Evolutionary conservation across 2,329 filamentous ascomycete genomes (phyloP).

Genomic region (Huntiella abstrusa): DNA sequence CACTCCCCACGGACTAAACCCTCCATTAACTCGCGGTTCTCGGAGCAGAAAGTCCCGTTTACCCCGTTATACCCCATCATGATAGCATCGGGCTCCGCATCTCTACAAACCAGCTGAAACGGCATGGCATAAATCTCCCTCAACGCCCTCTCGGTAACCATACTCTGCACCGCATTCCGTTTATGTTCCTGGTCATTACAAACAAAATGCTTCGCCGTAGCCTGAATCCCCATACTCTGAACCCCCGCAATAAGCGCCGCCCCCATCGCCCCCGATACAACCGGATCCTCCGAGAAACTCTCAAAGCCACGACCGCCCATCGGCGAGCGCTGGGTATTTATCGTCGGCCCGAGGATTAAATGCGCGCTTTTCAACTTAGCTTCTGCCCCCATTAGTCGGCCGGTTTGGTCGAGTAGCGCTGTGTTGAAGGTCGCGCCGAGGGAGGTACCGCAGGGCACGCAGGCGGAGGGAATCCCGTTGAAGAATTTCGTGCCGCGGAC

Average conservation of each 20-base stretch:
- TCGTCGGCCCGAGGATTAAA: constrained; percentile 48
- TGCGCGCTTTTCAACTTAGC: constrained; percentile 53
- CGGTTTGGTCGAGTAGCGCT: constrained; percentile 51
- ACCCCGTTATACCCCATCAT: constrained; percentile 43
- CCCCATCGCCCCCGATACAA: constrained; percentile 35
- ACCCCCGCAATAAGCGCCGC: constrained; percentile 35
- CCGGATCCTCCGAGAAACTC: constrained; percentile 38
- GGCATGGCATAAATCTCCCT: constrained; percentile 40
- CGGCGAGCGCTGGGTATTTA: constrained; percentile 43
- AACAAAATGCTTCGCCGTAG: constrained; percentile 41
- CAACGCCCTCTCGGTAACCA: constrained; percentile 35
- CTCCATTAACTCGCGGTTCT: constrained; percentile 31
- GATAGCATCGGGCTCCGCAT: constrained; percentile 31
- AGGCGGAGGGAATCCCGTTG: constrained; percentile 44
- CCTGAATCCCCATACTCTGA: constrained; percentile 35
- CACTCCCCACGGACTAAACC: constrained; percentile 35
- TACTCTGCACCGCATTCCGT: constrained; percentile 34
- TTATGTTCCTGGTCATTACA: constrained; percentile 43
- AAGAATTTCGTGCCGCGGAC: constrained; percentile 43
- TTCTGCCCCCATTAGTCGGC: constrained; percentile 50
- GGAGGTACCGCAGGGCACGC: constrained; percentile 66
- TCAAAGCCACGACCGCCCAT: constrained; percentile 41
- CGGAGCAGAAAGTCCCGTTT: constrained; percentile 36
- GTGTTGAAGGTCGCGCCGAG: constrained; percentile 66
- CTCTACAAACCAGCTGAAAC: constrained; percentile 36